Conservation (phyloP, 352 stramenopile genomes). For the Phytophthora podocarpi region DNA sequence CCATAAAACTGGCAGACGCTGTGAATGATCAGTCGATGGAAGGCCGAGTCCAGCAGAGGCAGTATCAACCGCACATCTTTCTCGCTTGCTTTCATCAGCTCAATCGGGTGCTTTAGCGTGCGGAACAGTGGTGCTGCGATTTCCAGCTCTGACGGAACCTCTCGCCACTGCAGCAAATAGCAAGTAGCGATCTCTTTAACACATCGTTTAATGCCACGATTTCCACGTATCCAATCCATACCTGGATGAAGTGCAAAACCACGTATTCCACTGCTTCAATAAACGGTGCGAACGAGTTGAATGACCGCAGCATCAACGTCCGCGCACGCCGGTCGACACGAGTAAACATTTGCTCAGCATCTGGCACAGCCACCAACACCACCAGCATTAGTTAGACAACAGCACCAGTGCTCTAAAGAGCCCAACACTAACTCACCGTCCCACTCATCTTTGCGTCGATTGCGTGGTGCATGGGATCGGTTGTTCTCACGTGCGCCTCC, state of each 20-base stretch:
- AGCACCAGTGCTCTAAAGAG: not conserved
- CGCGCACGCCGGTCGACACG: constrained; percentile 75
- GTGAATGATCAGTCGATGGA: constrained; percentile 89
- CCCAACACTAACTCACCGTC: constrained; percentile 47
- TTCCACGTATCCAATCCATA: constrained; percentile 24
- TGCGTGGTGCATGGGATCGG: constrained; percentile 40
- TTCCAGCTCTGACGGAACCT: constrained; percentile 78
- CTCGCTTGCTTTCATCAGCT: constrained; percentile 57
- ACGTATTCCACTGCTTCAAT: constrained; percentile 82
- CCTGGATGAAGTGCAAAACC: constrained; percentile 83
- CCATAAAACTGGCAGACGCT: constrained; percentile 90
- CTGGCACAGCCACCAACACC: constrained; percentile 26
- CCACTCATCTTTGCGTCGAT: constrained; percentile 73
- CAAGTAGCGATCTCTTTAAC: not conserved
- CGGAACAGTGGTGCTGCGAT: constrained; percentile 58
- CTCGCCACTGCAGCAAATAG: constrained; percentile 57
- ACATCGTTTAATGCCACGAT: not conserved
- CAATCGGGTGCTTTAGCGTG: constrained; percentile 70
- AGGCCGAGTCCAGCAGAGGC: constrained; percentile 80
- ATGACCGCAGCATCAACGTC: constrained; percentile 71
- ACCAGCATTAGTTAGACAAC: not conserved
- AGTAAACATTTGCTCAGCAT: constrained; percentile 81
- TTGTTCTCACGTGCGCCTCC: constrained; percentile 41
- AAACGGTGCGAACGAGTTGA: constrained; percentile 68
- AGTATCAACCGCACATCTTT: constrained; percentile 76